Conservation (phyloP, 768 basidiomycete species). For the Gelatoporia subvermispora region DNA sequence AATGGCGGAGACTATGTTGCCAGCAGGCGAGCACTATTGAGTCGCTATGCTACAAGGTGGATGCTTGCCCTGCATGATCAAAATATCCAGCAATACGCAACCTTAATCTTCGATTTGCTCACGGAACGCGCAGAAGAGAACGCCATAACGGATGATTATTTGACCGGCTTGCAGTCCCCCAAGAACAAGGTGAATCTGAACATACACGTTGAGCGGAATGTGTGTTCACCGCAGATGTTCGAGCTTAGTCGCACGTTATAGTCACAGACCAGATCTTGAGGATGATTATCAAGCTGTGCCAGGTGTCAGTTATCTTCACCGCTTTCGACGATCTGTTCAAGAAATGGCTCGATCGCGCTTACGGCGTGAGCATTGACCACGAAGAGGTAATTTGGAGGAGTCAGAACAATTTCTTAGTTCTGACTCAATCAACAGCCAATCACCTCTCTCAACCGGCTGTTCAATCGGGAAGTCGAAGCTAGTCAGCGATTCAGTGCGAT, state of each 20-base stretch:
- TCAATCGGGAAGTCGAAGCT: constrained; percentile 47
- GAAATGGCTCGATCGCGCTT: constrained; percentile 51
- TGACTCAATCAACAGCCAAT: constrained; percentile 35
- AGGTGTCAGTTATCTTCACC: constrained; percentile 50
- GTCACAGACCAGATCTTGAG: constrained; percentile 33
- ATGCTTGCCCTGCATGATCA: constrained; percentile 62
- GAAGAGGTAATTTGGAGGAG: constrained; percentile 26
- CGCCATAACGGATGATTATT: constrained; percentile 10
- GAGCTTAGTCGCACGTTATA: constrained; percentile 6
- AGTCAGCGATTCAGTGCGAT: constrained; percentile 35
- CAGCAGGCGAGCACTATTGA: constrained; percentile 47
- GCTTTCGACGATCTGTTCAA: constrained; percentile 54
- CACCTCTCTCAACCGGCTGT: constrained; percentile 50
- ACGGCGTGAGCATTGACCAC: constrained; percentile 26
- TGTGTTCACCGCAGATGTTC: too few species aligned
- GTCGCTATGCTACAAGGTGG: constrained; percentile 62
- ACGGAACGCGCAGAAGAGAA: constrained; percentile 38
- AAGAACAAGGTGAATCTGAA: neutral
- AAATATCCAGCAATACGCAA: constrained; percentile 48
- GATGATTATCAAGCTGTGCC: constrained; percentile 48
- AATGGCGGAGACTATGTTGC: constrained; percentile 72
- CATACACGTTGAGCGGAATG: neutral
- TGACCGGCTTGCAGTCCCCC: neutral
- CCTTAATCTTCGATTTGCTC: constrained; percentile 49
- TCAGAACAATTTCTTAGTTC: neutral